Evolutionary conservation across 1,139 yeast genomes (phyloP).

Genomic region (Saccharomyces pastorianus): DNA sequence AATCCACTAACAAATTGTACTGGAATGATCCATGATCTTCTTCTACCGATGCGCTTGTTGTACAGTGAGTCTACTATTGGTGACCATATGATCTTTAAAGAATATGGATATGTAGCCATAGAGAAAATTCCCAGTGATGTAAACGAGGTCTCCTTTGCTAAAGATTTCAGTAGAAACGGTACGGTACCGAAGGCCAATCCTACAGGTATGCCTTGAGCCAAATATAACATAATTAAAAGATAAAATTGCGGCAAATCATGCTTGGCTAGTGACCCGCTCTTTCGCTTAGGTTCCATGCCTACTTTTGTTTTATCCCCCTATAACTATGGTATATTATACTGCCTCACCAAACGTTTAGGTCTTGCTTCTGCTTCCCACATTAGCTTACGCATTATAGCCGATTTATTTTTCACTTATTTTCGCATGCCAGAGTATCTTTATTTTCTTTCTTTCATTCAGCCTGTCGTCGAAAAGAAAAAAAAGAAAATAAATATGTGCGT

Average conservation of each 20-base stretch:
- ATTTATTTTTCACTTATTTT: neutral
- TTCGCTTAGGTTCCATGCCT: slow-evolving; percentile 1
- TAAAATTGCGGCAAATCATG: slow-evolving; percentile 63
- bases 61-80: slow-evolving; percentile 91
- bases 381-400: neutral
- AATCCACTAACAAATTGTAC: slow-evolving; percentile 71
- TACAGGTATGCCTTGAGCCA: slow-evolving; percentile 90
- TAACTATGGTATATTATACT: neutral
- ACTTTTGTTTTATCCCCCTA: neutral
- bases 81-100: slow-evolving; percentile 86
- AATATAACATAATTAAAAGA: slow-evolving; percentile 61
- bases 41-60: slow-evolving; percentile 58
- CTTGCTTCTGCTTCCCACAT: neutral
- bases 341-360: too few relatives aligned
- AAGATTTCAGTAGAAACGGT: slow-evolving; percentile 80
- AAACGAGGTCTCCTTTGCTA: slow-evolving; percentile 54
- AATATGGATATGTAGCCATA: slow-evolving; percentile 89
- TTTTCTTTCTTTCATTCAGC: neutral
- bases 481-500: neutral
- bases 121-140: slow-evolving; percentile 88
- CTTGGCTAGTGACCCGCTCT: slow-evolving; percentile 20
- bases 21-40: slow-evolving; percentile 93
- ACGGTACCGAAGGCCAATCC: slow-evolving; percentile 93
- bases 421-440: neutral
- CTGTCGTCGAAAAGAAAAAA: neutral